Evolutionary conservation across 2,329 filamentous ascomycete species (phyloP), one percentile per base, ranked within the genome.

Genomic region (Clonostachys solani): DNA sequence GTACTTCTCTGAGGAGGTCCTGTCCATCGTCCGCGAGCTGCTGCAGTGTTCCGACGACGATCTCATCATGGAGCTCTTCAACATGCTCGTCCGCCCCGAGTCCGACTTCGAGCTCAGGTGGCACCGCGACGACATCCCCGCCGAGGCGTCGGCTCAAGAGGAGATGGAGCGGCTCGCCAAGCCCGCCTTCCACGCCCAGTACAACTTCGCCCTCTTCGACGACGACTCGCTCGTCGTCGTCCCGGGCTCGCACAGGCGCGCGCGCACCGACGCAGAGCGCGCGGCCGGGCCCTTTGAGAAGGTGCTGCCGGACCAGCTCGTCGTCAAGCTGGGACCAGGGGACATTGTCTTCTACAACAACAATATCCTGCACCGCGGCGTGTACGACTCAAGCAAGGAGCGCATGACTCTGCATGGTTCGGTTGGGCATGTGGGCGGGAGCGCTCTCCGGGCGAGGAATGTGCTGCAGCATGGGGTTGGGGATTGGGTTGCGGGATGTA

Each of bases 321-420:
- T 79, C 5, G 89, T 95, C 15, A 60, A 72, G 60, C 71, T 95
- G 51, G 69, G 78, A 52, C 77, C 89, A 0, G 90, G 90, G 1
- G 90, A 95, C 65, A 81, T 87, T 15, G 87, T 87, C 40, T 95
- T 95, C 58, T 95, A 95, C 61, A 84, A 95, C 64, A 95, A 92
- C 60, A 95, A 95, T 63, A 95, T 95, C 53, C 63, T 95, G 52
- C 87, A 90, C 59, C 72, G 86, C 5, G 87, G 86, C 2, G 80
- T 80, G 29, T 91, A 90, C 62, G 69, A 76, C 53, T 65, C 67
- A 12, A 56, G 37, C 2, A 77, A 70, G 54, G 83, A 89, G 66
- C 69, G 87, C 19, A 77, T 86, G 73, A 89, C 86, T 50, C 65
- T 90, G 57, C 86, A 90, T 64, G 86, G 86, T 7, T 86, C 81